A percentile compares a stretch with the other conserved stretches of the same genome.
Evolutionary conservation across 139 green algal genomes (phyloP).

Genomic region (Choricystis sp.): DNA sequence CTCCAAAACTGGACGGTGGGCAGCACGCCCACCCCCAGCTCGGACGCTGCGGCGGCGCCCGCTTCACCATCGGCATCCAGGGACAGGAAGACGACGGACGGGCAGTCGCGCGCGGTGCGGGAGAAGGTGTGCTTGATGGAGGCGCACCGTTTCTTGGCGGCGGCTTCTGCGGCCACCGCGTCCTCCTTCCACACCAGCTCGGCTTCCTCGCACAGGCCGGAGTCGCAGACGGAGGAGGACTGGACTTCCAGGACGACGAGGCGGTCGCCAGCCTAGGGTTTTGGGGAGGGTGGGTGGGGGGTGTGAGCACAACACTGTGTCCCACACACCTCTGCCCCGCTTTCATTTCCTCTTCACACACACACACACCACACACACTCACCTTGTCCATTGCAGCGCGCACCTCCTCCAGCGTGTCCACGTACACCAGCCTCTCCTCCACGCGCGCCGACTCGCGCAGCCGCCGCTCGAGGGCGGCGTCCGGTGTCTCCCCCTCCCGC

Average conservation of each 20-base stretch:
- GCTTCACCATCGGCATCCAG: slow-evolving; percentile 24
- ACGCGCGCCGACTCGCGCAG: slow-evolving; percentile 39
- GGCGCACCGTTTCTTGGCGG: slow-evolving; percentile 22
- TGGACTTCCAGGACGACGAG: slow-evolving; percentile 64
- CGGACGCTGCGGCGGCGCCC: not conserved
- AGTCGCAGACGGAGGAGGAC: slow-evolving; percentile 46
- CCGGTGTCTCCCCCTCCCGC: slow-evolving; percentile 27
- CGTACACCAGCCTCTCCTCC: slow-evolving; percentile 36
- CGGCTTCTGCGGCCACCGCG: slow-evolving; percentile 17
- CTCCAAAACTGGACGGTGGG: slow-evolving; percentile 66
- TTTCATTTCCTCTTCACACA: no score
- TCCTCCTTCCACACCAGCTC: slow-evolving; percentile 69
- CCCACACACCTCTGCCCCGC: no score
- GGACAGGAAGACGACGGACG: slow-evolving; percentile 47
- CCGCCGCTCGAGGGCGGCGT: slow-evolving; percentile 38
- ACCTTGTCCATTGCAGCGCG: slow-evolving; percentile 22
- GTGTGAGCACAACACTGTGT: no score
- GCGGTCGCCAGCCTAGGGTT: slow-evolving; percentile 28
- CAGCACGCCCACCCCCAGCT: slow-evolving; percentile 47
- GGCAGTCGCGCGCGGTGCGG: slow-evolving; percentile 54
- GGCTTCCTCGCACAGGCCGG: slow-evolving; percentile 50
- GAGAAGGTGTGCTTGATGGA: slow-evolving; percentile 56
- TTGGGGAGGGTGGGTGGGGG: not conserved
- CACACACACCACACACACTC: not conserved
- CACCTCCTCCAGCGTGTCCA: slow-evolving; percentile 28